These are phyloP conservation scores for Vinca minor DNA, from an alignment of 257 asterid species.

Conservation along the genomic window DNA sequence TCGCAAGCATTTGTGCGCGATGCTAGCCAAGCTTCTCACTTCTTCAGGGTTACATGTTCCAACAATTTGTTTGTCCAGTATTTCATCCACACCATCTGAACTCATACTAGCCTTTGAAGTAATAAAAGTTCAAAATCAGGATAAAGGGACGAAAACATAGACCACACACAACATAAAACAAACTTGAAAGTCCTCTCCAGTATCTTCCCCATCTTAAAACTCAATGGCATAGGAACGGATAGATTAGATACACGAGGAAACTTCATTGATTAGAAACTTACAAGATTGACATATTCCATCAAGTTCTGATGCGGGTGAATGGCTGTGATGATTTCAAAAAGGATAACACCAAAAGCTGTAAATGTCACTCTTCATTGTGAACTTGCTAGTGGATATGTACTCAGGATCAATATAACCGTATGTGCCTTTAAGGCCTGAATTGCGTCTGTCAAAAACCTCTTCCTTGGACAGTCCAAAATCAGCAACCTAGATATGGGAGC, in stretches of 20 bases:
- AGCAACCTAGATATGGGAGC: conserved; percentile 62
- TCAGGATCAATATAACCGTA: conserved; percentile 87
- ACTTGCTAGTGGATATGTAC: conserved; percentile 72
- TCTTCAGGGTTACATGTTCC: conserved; percentile 63
- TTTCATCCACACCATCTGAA: conserved; percentile 82
- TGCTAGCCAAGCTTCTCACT: conserved; percentile 59
- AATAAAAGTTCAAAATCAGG: background rate
- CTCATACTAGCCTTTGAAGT: conserved; percentile 71
- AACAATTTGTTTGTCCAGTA: conserved; percentile 62
- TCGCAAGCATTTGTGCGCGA: conserved; percentile 69
- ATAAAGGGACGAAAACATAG: background rate
- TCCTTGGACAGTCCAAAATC: conserved; percentile 97
- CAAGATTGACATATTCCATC: conserved; percentile 91
- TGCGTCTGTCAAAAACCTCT: conserved; percentile 60
- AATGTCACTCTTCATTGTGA: conserved; percentile 82
- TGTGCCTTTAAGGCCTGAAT: conserved; percentile 93
- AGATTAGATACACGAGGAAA: background rate
- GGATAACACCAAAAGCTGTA: conserved; percentile 90
- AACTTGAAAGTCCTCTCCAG: too few relatives aligned
- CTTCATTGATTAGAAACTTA: conserved; percentile 30
- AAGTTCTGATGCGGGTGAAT: conserved; percentile 96
- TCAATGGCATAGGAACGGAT: background rate
- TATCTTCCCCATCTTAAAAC: background rate
- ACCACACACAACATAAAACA: background rate
- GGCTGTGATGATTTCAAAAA: conserved; percentile 94